Conservation (phyloP, 108 stramenopile species). For the Hondaea fermentalgiana region DNA sequence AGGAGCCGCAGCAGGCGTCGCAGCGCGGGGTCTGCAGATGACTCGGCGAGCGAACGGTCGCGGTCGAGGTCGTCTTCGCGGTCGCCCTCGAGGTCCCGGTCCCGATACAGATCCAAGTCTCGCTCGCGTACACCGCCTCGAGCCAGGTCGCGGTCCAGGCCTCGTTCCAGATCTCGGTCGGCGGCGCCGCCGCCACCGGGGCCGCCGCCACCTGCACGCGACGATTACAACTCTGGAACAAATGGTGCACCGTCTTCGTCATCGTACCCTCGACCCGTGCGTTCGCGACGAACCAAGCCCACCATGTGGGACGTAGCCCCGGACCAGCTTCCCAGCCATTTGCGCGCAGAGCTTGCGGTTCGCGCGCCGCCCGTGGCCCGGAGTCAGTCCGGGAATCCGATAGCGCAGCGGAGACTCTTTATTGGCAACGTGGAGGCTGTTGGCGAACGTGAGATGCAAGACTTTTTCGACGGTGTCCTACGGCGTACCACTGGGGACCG, state of each 20-base stretch:
- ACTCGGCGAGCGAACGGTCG: neutral
- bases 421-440: slow-evolving; percentile 70
- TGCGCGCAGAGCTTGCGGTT: neutral
- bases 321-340: slow-evolving; percentile 25
- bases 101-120: too few species aligned
- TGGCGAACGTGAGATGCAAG: slow-evolving; percentile 66
- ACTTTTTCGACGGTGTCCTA: slow-evolving; percentile 73
- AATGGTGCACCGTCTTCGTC: too few species aligned
- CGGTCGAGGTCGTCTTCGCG: neutral
- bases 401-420: slow-evolving; percentile 90
- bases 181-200: slow-evolving; percentile 19
- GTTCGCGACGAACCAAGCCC: slow-evolving; percentile 22
- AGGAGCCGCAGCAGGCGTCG: slow-evolving; percentile 18
- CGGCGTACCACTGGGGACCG: slow-evolving; percentile 29
- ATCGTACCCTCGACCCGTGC: slow-evolving; percentile 25
- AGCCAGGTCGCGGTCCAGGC: neutral
- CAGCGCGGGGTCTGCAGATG: slow-evolving; percentile 26
- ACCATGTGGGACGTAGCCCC: slow-evolving; percentile 30
- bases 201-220: neutral
- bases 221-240: too few species aligned
- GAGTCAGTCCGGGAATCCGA: slow-evolving; percentile 48
- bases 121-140: neutral
- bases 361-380: neutral
- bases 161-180: neutral
- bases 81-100: neutral